Base-by-base conservation (phyloP, 306 rosid genomes). In the Acacia crassicarpa region DNA sequence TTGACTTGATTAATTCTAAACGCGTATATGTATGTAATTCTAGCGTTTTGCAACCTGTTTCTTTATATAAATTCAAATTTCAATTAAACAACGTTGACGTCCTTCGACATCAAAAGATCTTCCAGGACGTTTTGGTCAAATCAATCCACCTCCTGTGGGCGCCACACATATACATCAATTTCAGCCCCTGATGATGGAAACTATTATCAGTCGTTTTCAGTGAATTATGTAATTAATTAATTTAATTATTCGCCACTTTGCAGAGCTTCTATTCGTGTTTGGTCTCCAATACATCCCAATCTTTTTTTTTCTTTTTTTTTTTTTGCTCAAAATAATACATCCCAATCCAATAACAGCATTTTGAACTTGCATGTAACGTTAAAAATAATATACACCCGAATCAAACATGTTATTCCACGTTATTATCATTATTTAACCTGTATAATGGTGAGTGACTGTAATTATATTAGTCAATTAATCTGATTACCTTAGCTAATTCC, bases 101-200 rank as follows among this genome's bases (percentile, higher is more conserved):
- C 10, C 4, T 33, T 44, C 30, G 51, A 58, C 71, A 8, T 15
- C 53, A 75, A 77, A 82, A 74, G 59, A 69, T 82, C 78, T 77
- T 12, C 35, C 45, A 43, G 3, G 19, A 11, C 27, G 11, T 20
- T 40, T 20, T 43, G 25, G 80, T 43, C 54, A 78, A 73, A 73
- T n/a, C 46, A 66, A 22, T 15, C 13, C 65, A 9, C 9, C 8
- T 11, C 67, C 15, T 3, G 51, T 27, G 30, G 15, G 79, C 75
- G 22, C 30, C 65, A 22, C 9, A 46, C 0, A 22, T 2, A 20
- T 58, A 19, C 27, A 9, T 19, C 58, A 49, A 61, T 35, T 72
- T 72, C 79, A 40, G 22, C 79, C 63, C 53, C 41, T 35, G 1
- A 69, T 70, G 43, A 65, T 58, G 22, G 69, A 10, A 51, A 32